Base-by-base conservation (phyloP, 148 eudicot species). In the Vaccinium myrtillus region DNA sequence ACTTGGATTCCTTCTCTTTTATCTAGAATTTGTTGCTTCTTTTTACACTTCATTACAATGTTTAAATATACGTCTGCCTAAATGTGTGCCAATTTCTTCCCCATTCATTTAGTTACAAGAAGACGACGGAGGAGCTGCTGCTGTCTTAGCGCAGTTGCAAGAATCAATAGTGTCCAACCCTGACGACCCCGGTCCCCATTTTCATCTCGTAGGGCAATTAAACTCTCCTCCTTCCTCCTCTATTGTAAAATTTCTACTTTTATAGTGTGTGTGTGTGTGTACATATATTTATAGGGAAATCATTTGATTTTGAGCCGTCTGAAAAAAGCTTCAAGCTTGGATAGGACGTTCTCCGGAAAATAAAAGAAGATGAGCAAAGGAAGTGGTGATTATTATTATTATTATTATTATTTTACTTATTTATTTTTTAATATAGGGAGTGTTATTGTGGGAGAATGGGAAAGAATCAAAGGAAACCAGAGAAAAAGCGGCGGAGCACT, bases 401-500 rank as follows among this genome's bases (percentile, higher is more conserved):
- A 30, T 30, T 32, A 32, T 67, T 8, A n/a, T 63, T 43, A 5
- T 49, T 19, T 84, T 36, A 49, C 50, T 48, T 23, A 43, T 18
- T 30, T 79, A 39, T n/a, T 1, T 80, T 61, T n/a, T 32, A 25
- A 63, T 74, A 8, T 83, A 96, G 98, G 99, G 94, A 78, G 85
- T 85, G 81, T 80, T 90, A 25, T 77, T 97, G 83, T 97, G 98
- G 98, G 90, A 91, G 83, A 89, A 90, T 80, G 98, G 92, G 70
- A 83, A 85, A 49, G 90, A 81, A 80, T 89, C 89, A 55, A 92
- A 75, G 51, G 88, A 85, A 76, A 27, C 81, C 48, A 83, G 87
- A 86, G 93, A 89, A 69, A 92, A 92, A 87, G 98, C 99, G 5
- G 98, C 94, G 0, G 93, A 95, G 87, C 96, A 94, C 73, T 95